These are phyloP conservation scores for Mycena belliarum DNA, from an alignment of 768 basidiomycete genomes.

Conservation along the genomic window DNA sequence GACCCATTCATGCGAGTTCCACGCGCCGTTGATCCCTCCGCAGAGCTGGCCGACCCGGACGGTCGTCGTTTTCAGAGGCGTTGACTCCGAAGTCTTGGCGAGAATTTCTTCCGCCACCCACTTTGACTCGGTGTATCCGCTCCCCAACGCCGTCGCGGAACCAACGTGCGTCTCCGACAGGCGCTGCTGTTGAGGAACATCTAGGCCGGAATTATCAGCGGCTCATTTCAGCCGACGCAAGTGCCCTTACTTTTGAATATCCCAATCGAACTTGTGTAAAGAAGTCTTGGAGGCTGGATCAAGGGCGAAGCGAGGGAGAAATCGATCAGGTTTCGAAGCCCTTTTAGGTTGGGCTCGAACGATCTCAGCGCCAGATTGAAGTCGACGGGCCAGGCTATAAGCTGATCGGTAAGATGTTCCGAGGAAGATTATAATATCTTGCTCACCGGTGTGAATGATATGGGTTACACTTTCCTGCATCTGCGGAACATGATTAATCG, in stretches of 20 bases:
- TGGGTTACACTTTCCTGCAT: constrained; percentile 23
- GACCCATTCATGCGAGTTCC: constrained; percentile 2
- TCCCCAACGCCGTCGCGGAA: constrained; percentile 29
- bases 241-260: constrained; percentile 33
- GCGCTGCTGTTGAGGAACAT: constrained; percentile 26
- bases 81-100: constrained; percentile 27
- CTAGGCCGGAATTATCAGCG: too few species aligned
- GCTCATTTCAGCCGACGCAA: too few species aligned
- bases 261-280: constrained; percentile 36
- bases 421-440: neutral
- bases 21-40: constrained; percentile 26
- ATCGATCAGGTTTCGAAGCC: constrained; percentile 35
- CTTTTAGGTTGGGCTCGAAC: constrained; percentile 32
- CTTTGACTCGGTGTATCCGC: constrained; percentile 44
- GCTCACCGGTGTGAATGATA: constrained; percentile 36
- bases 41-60: constrained; percentile 47
- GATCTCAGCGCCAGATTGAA: constrained; percentile 33
- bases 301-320: constrained; percentile 31
- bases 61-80: constrained; percentile 31
- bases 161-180: constrained; percentile 15
- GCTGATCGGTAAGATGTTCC: too few species aligned
- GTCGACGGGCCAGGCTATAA: constrained; percentile 37
- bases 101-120: constrained; percentile 42
- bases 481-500: too few species aligned
- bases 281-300: constrained; percentile 27